Evolutionary conservation across 2,329 filamentous ascomycete genomes (phyloP).

Genomic region (Fusarium sp.): DNA sequence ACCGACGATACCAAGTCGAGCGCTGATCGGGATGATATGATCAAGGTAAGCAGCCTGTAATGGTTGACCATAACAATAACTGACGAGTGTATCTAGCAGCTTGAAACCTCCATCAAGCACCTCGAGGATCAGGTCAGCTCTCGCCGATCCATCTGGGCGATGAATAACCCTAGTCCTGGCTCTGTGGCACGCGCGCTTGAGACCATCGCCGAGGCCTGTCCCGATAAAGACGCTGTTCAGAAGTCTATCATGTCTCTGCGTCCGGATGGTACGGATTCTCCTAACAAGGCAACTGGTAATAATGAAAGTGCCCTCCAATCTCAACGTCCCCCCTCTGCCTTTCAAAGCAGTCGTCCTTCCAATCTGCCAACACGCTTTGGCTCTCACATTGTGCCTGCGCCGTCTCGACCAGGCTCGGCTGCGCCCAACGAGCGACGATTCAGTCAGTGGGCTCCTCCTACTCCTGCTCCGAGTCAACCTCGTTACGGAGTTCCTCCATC

Average conservation of each 20-base stretch:
- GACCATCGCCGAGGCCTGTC: conserved; percentile 48
- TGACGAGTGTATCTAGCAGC: conserved; percentile 41
- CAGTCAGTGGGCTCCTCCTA: conserved; percentile 40
- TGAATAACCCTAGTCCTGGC: conserved; percentile 51
- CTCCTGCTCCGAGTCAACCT: conserved; percentile 34
- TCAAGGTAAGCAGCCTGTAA: conserved; percentile 46
- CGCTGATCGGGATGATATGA: conserved; percentile 43
- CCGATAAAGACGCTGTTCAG: conserved; percentile 46
- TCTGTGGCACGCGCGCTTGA: conserved; percentile 51
- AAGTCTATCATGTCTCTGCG: conserved; percentile 47
- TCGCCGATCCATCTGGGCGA: conserved; percentile 53
- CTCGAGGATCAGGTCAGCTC: conserved; percentile 55
- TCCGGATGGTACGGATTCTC: conserved; percentile 24
- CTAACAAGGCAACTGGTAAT: conserved; percentile 34
- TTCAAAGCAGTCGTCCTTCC: conserved; percentile 42
- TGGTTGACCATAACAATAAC: not conserved
- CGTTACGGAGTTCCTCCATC: conserved; percentile 32
- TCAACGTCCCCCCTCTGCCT: conserved; percentile 43
- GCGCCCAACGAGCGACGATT: conserved; percentile 45
- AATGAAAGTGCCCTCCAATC: conserved; percentile 29
- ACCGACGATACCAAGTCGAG: conserved; percentile 36
- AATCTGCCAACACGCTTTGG: conserved; percentile 50
- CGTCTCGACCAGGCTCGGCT: conserved; percentile 47
- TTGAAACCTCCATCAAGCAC: conserved; percentile 51
- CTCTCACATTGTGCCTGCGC: conserved; percentile 47